phyloP scores from a whole-genome alignment of 805 yeast species.

The Kockiozyma suomiensis region DNA sequence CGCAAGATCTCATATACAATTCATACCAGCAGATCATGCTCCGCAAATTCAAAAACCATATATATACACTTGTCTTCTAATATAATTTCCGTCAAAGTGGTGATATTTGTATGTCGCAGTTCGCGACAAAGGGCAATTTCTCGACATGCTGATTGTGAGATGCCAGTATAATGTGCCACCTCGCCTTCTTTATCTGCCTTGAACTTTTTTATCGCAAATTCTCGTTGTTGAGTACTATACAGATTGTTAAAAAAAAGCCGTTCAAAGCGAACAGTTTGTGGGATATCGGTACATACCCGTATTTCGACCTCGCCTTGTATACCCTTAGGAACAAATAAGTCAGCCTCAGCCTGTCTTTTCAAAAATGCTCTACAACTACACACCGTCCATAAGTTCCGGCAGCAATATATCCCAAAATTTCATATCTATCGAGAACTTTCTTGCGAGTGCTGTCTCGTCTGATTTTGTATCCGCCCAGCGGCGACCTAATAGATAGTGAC shows the following conservation, averaged over 20 bases:
- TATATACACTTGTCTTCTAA: slow-evolving; percentile 87
- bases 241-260: neutral
- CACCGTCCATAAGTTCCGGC: slow-evolving; percentile 90
- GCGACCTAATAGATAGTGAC: slow-evolving; percentile 34
- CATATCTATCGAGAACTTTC: slow-evolving; percentile 81
- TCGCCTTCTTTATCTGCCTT: slow-evolving; percentile 93
- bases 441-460: slow-evolving; percentile 67
- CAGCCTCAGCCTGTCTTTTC: neutral
- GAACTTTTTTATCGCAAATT: slow-evolving; percentile 91
- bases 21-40: slow-evolving; percentile 74
- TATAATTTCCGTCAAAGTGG: slow-evolving; percentile 77
- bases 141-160: slow-evolving; percentile 92
- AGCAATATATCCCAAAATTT: slow-evolving; percentile 91
- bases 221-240: slow-evolving; percentile 32
- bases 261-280: no score
- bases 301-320: slow-evolving; percentile 74
- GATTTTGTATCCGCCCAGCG: slow-evolving; percentile 53
- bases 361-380: neutral
- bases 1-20: neutral
- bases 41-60: slow-evolving; percentile 95
- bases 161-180: slow-evolving; percentile 85
- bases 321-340: slow-evolving; percentile 50
- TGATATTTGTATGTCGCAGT: slow-evolving; percentile 73
- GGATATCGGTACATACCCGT: slow-evolving; percentile 26
- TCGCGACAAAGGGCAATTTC: slow-evolving; percentile 96